Evolutionary conservation across 805 yeast genomes (phyloP).

Genomic region (Kockiozyma suomiensis): DNA sequence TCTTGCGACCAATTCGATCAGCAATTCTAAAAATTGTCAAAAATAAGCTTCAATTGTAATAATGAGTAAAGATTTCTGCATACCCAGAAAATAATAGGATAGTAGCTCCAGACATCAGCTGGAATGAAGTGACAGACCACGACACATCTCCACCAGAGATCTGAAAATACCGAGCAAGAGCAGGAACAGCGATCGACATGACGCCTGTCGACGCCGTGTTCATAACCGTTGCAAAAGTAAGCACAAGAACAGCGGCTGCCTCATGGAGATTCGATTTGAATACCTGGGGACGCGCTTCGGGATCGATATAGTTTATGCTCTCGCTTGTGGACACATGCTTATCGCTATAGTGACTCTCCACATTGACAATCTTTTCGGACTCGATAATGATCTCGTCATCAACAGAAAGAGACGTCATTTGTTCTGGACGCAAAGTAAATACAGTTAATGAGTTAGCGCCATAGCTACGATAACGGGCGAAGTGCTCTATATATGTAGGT

Average conservation of each 20-base stretch:
- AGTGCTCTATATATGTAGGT: neutral
- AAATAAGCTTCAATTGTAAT: neutral
- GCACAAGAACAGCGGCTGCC: conserved; percentile 40
- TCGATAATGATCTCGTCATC: neutral
- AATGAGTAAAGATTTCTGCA: neutral
- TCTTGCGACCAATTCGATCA: conserved; percentile 52
- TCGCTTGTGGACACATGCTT: neutral
- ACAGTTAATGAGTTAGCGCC: neutral
- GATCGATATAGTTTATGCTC: neutral
- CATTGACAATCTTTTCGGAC: neutral
- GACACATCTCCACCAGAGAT: conserved; percentile 49
- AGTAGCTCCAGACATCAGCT: conserved; percentile 50
- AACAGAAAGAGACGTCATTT: neutral
- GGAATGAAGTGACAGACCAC: conserved; percentile 50
- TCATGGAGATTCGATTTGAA: conserved; percentile 45
- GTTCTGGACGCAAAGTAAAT: neutral
- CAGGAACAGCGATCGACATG: conserved; percentile 45
- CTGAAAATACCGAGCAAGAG: conserved; percentile 44
- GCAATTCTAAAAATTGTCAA: conserved; percentile 42
- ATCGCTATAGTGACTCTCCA: neutral
- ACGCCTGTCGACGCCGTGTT: conserved; percentile 46
- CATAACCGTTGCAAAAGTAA: conserved; percentile 50
- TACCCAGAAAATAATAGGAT: conserved; percentile 49
- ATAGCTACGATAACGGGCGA: neutral
- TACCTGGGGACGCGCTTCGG: conserved; percentile 43